phyloP scores from a whole-genome alignment of 768 basidiomycete genomes.

The Chalciporus sphaerocephalus region DNA sequence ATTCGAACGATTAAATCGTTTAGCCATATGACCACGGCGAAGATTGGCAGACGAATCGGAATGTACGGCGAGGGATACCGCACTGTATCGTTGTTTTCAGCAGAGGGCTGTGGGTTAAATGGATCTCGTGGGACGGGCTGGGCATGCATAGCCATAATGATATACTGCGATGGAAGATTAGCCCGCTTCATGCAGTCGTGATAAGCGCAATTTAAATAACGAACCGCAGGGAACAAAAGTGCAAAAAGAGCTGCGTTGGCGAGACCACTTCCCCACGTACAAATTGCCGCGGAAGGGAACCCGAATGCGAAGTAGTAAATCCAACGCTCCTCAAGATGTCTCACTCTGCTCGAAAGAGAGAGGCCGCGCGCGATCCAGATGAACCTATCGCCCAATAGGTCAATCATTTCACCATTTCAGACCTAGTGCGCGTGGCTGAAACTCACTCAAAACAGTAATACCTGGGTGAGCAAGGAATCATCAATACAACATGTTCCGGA shows the following conservation, averaged over 20 bases:
- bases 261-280: conserved; percentile 67
- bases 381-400: conserved; percentile 44
- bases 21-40: conserved; percentile 66
- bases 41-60: conserved; percentile 77
- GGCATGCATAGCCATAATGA: conserved; percentile 80
- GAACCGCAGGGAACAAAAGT: conserved; percentile 71
- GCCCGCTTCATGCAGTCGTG: conserved; percentile 3
- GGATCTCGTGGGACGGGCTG: conserved; percentile 73
- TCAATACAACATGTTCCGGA: conserved; percentile 3
- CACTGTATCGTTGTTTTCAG: conserved; percentile 37
- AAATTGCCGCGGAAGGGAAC: conserved; percentile 68
- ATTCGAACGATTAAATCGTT: conserved; percentile 67
- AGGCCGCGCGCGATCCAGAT: conserved; percentile 74
- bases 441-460: conserved; percentile 89
- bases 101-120: conserved; percentile 50
- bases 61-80: conserved; percentile 72
- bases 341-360: conserved; percentile 62
- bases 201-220: conserved; percentile 23
- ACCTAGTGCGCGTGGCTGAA: conserved; percentile 1
- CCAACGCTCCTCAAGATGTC: conserved; percentile 85
- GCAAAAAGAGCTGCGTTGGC: conserved; percentile 84
- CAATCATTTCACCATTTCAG: conserved; percentile 7
- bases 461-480: conserved; percentile 34
- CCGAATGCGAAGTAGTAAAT: conserved; percentile 86
- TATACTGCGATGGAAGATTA: conserved; percentile 49